Percentiles rank a stretch among this genome's conserved stretches.
phyloP scores from a whole-genome alignment of 805 yeast genomes.

The Spathaspora girioi region DNA sequence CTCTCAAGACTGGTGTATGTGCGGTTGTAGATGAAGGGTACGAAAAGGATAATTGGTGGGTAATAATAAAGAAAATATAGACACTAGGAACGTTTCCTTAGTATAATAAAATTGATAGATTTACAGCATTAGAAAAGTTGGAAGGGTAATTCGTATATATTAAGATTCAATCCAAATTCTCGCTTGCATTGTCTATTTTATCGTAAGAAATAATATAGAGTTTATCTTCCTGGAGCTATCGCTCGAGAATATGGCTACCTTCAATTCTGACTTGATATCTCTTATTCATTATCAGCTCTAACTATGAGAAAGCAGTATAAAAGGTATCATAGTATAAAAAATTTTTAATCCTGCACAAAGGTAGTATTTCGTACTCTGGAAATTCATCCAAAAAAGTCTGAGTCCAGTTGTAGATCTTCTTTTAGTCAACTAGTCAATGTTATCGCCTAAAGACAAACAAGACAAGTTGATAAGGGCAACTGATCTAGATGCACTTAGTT shows the following conservation, averaged over 20 bases:
- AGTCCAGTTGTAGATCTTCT: neutral
- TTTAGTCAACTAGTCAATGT: conserved; percentile 13
- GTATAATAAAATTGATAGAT: too few relatives aligned
- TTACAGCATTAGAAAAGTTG: too few relatives aligned
- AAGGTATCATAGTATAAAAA: too few relatives aligned
- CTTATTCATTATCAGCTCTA: neutral
- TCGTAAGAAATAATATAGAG: too few relatives aligned
- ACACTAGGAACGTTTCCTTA: neutral
- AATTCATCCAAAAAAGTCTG: neutral
- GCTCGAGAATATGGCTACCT: neutral
- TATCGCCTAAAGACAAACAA: conserved; percentile 30
- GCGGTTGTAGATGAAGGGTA: conserved; percentile 68
- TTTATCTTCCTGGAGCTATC: too few relatives aligned
- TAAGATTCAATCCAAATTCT: too few relatives aligned
- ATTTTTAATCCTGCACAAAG: neutral
- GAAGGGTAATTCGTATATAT: neutral
- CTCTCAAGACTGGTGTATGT: conserved; percentile 65
- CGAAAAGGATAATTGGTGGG: conserved; percentile 95
- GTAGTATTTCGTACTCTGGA: too few relatives aligned
- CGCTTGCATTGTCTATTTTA: too few relatives aligned
- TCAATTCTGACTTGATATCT: neutral
- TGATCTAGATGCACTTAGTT: conserved; percentile 68
- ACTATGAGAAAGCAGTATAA: too few relatives aligned
- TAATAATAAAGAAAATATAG: conserved; percentile 18
- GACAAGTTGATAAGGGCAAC: conserved; percentile 53